Conservation (phyloP, 306 rosid species). For the Cicer arietinum region DNA sequence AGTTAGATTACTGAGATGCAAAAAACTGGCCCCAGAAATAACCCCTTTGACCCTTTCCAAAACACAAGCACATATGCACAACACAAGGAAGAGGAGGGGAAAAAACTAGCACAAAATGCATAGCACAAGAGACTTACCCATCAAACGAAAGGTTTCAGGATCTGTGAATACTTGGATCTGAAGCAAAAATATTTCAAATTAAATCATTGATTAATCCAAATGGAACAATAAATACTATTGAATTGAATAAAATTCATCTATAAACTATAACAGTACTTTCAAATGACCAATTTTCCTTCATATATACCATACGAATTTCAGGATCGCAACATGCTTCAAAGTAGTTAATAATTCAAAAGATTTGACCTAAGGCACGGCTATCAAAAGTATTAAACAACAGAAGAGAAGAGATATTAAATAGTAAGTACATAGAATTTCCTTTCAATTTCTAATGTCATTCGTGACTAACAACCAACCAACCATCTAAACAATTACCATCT, state of each 20-base stretch:
- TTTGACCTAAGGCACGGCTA: not conserved
- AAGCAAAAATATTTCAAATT: slow-evolving; percentile 47
- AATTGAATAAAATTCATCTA: slow-evolving; percentile 20
- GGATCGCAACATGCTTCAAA: slow-evolving; percentile 16
- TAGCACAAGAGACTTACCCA: slow-evolving; percentile 68
- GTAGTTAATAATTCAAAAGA: slow-evolving; percentile 32
- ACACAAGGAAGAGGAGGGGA: slow-evolving; percentile 2
- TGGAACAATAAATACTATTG: slow-evolving; percentile 34
- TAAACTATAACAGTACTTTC: slow-evolving; percentile 1
- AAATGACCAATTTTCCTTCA: slow-evolving; percentile 10
- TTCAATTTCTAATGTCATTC: slow-evolving; percentile 5
- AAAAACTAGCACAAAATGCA: slow-evolving; percentile 21
- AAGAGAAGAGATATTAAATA: slow-evolving; percentile 24
- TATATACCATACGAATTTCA: slow-evolving; percentile 16
- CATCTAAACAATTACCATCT: slow-evolving; percentile 21
- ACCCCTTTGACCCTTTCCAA: slow-evolving; percentile 17
- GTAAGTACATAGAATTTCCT: not conserved
- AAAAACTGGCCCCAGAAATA: not conserved
- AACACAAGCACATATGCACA: slow-evolving; percentile 7
- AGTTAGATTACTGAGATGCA: slow-evolving; percentile 31
- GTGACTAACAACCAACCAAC: slow-evolving; percentile 36
- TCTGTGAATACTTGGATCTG: slow-evolving; percentile 83
- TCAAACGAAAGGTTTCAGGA: slow-evolving; percentile 63
- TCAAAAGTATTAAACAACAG: slow-evolving; percentile 31
- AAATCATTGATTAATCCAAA: slow-evolving; percentile 41